Base-by-base conservation (phyloP, 2,329 filamentous ascomycete genomes). In the Penicillium sclerotigenum region DNA sequence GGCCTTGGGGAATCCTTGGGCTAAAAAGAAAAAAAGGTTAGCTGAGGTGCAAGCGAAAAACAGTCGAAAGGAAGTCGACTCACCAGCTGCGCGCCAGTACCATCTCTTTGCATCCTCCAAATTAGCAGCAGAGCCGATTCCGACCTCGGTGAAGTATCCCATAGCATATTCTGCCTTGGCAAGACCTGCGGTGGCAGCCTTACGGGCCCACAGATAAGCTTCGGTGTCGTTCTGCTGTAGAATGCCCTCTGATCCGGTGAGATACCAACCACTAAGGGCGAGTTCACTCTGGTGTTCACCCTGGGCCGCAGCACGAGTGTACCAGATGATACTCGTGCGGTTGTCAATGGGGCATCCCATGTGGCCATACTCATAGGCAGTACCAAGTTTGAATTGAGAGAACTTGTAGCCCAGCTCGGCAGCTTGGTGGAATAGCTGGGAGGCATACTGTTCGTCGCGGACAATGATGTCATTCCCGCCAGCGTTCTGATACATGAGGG, bases 141-240 rank as follows among this genome's bases (percentile, higher is more conserved):
- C 94, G 47, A 94, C 87, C 75, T 99, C 94, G 0, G 90, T 95
- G 70, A 96, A 97, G 75, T 97, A 97, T 0, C 94, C 94, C 89
- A 99, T 96, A 0, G 93, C 94, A 75, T 97, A 97, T 77, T 97
- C 90, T 0, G 94, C 94, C 79, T 97, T 99, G 8, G 91, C 87
- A 36, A 97, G 76, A 3, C 93, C 91, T 4, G 91, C 89, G 61
- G 87, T 85, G 0, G 94, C 94, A 2, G 94, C 93, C 75, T 97
- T 97, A 22, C 93, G 82, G 11, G 94, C 93, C 94, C 94, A 99
- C 2, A 99, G 83, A 72, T 97, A 99, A 0, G 94, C 94, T 73
- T 99, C 94, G 0, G 90, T 95, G 66, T 99, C 94, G 70, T 87
- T 96, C 73, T 97, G 93, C 67, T 89, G 86, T 51, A 99, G 77